Base-by-base conservation (phyloP, 139 green algal genomes). In the Chlamydomonas applanata region DNA sequence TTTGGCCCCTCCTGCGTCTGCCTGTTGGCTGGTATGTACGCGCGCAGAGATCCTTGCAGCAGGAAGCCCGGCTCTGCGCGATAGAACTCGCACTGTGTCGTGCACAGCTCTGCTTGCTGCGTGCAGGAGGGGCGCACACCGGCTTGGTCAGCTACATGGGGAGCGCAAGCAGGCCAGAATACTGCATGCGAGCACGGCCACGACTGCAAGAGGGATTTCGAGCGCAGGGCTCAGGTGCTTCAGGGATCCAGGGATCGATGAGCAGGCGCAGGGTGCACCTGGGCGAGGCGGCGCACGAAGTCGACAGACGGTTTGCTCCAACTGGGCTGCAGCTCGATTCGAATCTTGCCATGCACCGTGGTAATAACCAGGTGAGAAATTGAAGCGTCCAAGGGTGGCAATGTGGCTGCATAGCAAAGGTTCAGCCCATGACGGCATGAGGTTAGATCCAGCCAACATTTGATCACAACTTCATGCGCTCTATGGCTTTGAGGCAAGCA, bases 1-100 rank as follows among this genome's bases (percentile, higher is more conserved):
- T 80, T 80, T 16, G 74, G 74, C 27, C 74, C 74, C n/a, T 35
- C 27, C 29, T 44, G 70, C 1, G 67, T 75, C 29, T 44, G 25
- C 3, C 36, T 75, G 67, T 80, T 80, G 34, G 74, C 11, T 17
- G 74, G 74, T 27, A 80, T 74, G 74, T 56, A 80, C n/a, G 66
- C 74, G 3, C 36, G 56, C 65, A 80, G n/a, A 1, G 74, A 80
- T 1, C 74, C 74, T 66, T 80, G 67, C 45, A 73, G 27, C 67
- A 73, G 29, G 67, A 73, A 73, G 27, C 67, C 67, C 3, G 66
- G 74, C 67, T 80, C 74, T 17, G 74, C 74, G 4, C 74, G 30
- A 57, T 80, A 80, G 74, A 80, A 80, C 56, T 80, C 32, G 67
- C 74, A 80, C 27, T 46, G 25, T 2, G 57, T 25, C 4, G 61